Evolutionary conservation across 2,329 filamentous ascomycete genomes (phyloP), one percentile per base, ranked within the genome.

Genomic region (Fusarium xyrophilum): DNA sequence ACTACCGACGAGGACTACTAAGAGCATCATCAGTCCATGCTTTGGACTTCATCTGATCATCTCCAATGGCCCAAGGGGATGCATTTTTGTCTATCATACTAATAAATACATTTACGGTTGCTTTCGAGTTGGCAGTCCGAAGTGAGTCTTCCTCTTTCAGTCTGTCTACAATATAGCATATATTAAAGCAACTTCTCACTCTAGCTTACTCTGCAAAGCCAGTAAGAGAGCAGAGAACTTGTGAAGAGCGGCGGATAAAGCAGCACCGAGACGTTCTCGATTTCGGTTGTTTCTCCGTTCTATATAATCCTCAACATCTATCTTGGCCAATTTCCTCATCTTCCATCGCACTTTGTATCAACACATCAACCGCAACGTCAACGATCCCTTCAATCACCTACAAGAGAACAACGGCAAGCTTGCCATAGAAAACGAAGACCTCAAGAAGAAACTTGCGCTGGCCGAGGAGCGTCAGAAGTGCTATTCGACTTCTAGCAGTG

Each of bases 381-480:
- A 35, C 32, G 15, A 35, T 12, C 15, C 3, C 5, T 25, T 13
- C 12, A 3, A 19, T 5, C 23, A 25, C 4, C 21, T 42, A 1
- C 5, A 15, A 3, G 15, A 9, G 14, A 43, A 3, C 3, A 43
- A 43, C 23, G 5, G 11, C 0, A 1, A 25, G 23, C 40, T 19
- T 1, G 15, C 7, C 0, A 19, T 43, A 5, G 11, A 25, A 6
- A 43, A 43, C 0, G 11, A 25, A 0, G 40, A 19, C 0, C 11
- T 19, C 0, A 19, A 42, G 40, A 42, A 25, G 7, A 42, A 17
- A 9, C 21, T 42, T 11, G 39, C 21, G 15, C 39, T 42, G 6
- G 15, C 15, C 4, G 39, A 23, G 10, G 39, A 40, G 9, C 38
- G n/a, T 6, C 38, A 40, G 14, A 15, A 7, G 14, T 14, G 14